phyloP scores from a whole-genome alignment of 441 rosid species.

The Jatropha podagrica region DNA sequence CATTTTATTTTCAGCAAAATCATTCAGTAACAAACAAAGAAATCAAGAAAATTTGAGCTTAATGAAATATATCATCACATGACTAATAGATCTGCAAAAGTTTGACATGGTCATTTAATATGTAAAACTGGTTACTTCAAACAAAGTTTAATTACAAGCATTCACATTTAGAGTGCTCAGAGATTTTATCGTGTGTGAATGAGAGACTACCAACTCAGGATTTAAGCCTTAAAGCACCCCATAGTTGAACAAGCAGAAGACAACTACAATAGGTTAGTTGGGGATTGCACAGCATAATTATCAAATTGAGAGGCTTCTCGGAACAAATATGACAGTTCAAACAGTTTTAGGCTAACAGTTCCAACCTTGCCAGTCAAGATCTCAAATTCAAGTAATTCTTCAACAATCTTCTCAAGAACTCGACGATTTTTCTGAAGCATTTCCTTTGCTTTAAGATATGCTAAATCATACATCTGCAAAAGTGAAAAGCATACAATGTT shows the following conservation, averaged over 20 bases:
- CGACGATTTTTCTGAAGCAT: conserved; percentile 72
- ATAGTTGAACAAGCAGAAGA: background rate
- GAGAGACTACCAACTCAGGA: background rate
- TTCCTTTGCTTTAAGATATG: conserved; percentile 73
- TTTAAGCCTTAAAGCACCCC: background rate
- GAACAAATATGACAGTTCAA: background rate
- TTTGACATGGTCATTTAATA: background rate
- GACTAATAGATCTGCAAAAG: background rate
- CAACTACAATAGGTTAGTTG: background rate
- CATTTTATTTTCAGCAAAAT: background rate
- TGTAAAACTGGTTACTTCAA: background rate
- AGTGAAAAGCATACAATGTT: conserved; percentile 15
- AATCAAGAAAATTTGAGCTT: background rate
- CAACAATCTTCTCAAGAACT: conserved; percentile 88
- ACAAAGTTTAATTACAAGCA: background rate
- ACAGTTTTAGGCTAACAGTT: conserved; percentile 13
- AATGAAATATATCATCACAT: background rate
- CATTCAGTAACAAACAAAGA: background rate
- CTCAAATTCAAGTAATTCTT: conserved; percentile 88
- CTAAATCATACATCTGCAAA: conserved; percentile 77
- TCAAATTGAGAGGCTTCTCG: background rate
- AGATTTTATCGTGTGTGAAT: background rate
- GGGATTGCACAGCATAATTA: conserved; percentile 6
- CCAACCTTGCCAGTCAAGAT: conserved; percentile 87
- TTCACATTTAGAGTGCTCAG: conserved; percentile 2